phyloP scores from a whole-genome alignment of 306 rosid species.

The Gillenia trifoliata region DNA sequence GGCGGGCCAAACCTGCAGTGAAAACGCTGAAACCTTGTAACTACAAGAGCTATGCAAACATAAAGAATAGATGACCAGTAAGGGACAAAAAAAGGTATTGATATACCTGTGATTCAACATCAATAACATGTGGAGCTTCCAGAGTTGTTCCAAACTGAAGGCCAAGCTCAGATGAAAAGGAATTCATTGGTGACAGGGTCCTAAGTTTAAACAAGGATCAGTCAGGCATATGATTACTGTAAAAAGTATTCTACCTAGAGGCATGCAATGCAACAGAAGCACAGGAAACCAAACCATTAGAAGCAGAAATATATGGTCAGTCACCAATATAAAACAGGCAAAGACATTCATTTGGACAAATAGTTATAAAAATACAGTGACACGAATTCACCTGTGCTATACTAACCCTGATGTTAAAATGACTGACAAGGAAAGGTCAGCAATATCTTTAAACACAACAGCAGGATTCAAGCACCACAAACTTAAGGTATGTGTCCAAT shows the following conservation, averaged over 20 bases:
- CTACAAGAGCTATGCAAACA: slow-evolving; percentile 23
- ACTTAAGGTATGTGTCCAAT: slow-evolving; percentile 78
- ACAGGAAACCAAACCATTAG: not conserved
- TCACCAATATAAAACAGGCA: not conserved
- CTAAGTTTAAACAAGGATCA: slow-evolving; percentile 35
- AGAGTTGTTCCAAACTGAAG: slow-evolving; percentile 76
- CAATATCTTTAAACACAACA: slow-evolving; percentile 88
- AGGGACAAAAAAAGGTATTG: slow-evolving; percentile 12
- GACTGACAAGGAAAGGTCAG: slow-evolving; percentile 77
- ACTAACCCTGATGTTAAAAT: slow-evolving; percentile 91
- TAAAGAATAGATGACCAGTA: slow-evolving; percentile 16
- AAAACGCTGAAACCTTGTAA: slow-evolving; percentile 23
- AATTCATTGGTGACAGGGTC: slow-evolving; percentile 86
- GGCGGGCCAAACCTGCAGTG: slow-evolving; percentile 85
- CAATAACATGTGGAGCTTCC: slow-evolving; percentile 96
- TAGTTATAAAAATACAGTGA: not conserved
- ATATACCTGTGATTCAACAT: slow-evolving; percentile 71
- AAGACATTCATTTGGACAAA: not conserved
- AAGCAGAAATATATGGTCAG: not conserved
- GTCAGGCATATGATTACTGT: not conserved
- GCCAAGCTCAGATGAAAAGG: slow-evolving; percentile 96
- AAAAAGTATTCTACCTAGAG: not conserved
- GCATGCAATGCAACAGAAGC: not conserved
- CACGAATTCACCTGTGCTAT: not conserved
- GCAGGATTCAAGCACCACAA: slow-evolving; percentile 98